Evolutionary conservation across 176 grass and related monocot genomes (phyloP), one percentile per base, ranked within the genome.

Genomic region (Zoysia pacifica): DNA sequence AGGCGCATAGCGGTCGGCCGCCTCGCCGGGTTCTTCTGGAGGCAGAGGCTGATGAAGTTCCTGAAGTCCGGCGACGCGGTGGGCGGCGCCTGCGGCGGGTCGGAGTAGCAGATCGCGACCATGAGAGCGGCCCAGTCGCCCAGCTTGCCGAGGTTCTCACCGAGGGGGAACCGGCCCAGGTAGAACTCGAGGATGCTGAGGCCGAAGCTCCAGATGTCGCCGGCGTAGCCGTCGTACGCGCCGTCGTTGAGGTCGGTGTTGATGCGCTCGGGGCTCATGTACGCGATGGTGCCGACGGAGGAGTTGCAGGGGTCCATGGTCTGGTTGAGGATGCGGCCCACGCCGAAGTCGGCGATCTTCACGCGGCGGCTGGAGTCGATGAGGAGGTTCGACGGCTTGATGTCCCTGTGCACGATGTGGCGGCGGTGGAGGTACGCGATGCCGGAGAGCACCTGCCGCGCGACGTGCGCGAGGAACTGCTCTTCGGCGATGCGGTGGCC

Each of bases 201-300:
- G 47, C 94, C 94, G 73, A 97, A 97, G 79, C 94, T 97, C 91
- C 94, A 97, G 67, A 97, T 94, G 84, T 97, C 94, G 47, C 89
- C 94, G 6, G 89, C 89, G 85, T 90, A 97, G 1, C 91, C 91
- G 73, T 97, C 75, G 72, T 94, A 97, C 55, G 71, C 70, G 63
- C 94, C 28, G 28, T 28, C 28, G 28, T 28, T 28, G 28, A 28
- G 28, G 28, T 28, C 28, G 28, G 28, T 28, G 82, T 97, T 94
- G 85, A 97, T 97, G 75, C 91, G 87, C 79, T 97, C 94, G 37
- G 94, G 94, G 94, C 91, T 94, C 94, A 97, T 97, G 87, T 97
- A 97, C 0, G 93, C 93, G 87, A 97, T 84, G 67, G 88, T 97
- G 49, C 94, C 94, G 8, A 97, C 94, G n/a, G 94, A 86, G 62